Percentiles rank a stretch among this genome's conserved stretches.
These are phyloP conservation scores for Pleurozium schreberi DNA, from an alignment of 225 moss, liverwort and hornwort genomes.

Conservation along the genomic window DNA sequence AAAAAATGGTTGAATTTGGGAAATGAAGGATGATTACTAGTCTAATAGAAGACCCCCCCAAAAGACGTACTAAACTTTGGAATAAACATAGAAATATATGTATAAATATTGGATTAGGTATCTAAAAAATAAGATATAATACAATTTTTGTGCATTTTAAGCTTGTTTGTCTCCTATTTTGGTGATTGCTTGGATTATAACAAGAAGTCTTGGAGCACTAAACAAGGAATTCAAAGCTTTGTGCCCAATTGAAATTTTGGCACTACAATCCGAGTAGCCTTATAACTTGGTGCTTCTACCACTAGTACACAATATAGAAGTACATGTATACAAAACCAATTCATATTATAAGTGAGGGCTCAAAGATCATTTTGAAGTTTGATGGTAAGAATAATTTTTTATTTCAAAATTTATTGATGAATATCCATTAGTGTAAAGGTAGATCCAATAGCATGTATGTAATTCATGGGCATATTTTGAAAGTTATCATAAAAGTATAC, in stretches of 20 bases:
- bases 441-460: no score
- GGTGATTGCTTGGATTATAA: no score
- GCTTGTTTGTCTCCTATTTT: no score
- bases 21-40: background rate
- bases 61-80: background rate
- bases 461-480: no score
- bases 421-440: no score
- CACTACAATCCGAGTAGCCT: background rate
- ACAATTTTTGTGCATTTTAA: no score
- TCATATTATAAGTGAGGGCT: background rate
- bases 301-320: background rate
- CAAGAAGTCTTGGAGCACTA: no score
- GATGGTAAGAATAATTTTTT: background rate
- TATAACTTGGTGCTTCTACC: accelerated
- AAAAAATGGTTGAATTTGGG: accelerated
- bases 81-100: no score
- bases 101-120: no score
- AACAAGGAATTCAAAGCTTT: background rate
- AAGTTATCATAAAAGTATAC: no score
- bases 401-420: background rate
- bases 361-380: background rate
- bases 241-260: no score
- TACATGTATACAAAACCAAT: background rate
- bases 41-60: background rate
- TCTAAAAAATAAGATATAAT: no score